These are phyloP conservation scores for Arthrobotrys iridis DNA, from an alignment of 2,329 filamentous ascomycete genomes.

Conservation along the genomic window DNA sequence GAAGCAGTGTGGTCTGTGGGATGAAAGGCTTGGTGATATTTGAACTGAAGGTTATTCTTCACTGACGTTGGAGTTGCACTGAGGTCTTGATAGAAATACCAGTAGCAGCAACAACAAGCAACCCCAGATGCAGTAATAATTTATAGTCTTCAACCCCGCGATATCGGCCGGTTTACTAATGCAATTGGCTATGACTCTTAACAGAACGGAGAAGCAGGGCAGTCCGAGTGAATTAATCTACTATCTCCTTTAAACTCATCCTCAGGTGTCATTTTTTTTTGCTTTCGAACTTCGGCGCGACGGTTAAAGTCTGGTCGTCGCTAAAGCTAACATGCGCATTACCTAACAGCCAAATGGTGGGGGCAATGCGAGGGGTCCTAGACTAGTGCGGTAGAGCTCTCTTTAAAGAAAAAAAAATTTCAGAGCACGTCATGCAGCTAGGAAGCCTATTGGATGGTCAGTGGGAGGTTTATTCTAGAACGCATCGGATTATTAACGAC, in stretches of 20 bases:
- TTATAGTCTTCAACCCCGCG: slow-evolving; percentile 39
- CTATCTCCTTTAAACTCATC: neutral
- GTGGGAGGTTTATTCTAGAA: slow-evolving; percentile 11
- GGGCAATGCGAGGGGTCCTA: slow-evolving; percentile 35
- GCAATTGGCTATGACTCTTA: slow-evolving; percentile 41
- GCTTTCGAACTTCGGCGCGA: slow-evolving; percentile 28
- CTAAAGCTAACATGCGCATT: slow-evolving; percentile 17
- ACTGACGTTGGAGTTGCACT: neutral
- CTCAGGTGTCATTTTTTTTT: slow-evolving; percentile 13
- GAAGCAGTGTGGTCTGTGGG: neutral
- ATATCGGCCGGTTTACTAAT: slow-evolving; percentile 47
- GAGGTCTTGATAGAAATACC: neutral
- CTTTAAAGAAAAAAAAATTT: slow-evolving; percentile 32
- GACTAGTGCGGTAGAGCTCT: slow-evolving; percentile 48
- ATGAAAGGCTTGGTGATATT: slow-evolving; percentile 28
- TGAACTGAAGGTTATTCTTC: neutral
- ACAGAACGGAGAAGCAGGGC: neutral
- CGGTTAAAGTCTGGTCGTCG: slow-evolving; percentile 43
- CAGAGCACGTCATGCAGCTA: slow-evolving; percentile 40
- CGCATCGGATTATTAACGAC: slow-evolving; percentile 5
- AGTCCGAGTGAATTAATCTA: slow-evolving; percentile 11
- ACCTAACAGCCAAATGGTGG: slow-evolving; percentile 24
- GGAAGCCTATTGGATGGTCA: slow-evolving; percentile 32
- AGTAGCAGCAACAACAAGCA: neutral
- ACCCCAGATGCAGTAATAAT: slow-evolving; percentile 1